Percentiles rank a stretch among this genome's conserved stretches.
These are phyloP conservation scores for Cytospora schulzeri DNA, from an alignment of 2,329 filamentous ascomycete species.

Conservation along the genomic window DNA sequence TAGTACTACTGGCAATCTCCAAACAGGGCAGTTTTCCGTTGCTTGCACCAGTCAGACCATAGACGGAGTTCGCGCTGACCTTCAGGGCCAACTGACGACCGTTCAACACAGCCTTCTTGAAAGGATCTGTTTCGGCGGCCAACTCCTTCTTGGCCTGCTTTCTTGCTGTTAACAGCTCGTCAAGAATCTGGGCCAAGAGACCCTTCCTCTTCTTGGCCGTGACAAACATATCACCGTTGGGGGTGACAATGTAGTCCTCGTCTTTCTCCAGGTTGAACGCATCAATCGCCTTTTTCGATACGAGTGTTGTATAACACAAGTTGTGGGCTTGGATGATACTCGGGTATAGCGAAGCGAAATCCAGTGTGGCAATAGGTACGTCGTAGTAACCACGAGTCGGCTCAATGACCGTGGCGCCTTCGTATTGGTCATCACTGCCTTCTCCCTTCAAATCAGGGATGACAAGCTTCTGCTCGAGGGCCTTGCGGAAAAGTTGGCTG, in stretches of 20 bases:
- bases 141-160: constrained; percentile 94
- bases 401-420: constrained; percentile 97
- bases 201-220: constrained; percentile 89
- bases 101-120: constrained; percentile 97
- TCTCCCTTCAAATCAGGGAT: constrained; percentile 83
- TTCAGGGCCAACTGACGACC: constrained; percentile 96
- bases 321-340: constrained; percentile 99
- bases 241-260: constrained; percentile 94
- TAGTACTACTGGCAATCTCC: constrained; percentile 94
- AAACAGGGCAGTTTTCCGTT: constrained; percentile 95
- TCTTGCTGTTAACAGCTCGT: constrained; percentile 87
- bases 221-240: constrained; percentile 91
- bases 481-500: constrained; percentile 95
- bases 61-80: constrained; percentile 95
- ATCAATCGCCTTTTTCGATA: constrained; percentile 78
- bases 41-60: constrained; percentile 94
- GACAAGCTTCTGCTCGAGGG: constrained; percentile 87
- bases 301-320: constrained; percentile 91
- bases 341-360: constrained; percentile 98
- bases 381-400: constrained; percentile 92
- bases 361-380: constrained; percentile 91
- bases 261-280: constrained; percentile 79
- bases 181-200: constrained; percentile 89
- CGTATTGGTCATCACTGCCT: constrained; percentile 82
- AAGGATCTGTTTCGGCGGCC: constrained; percentile 85